Evolutionary conservation across 129 eudicot genomes (phyloP), one percentile per base, ranked within the genome.

Genomic region (Tanacetum coccineum): DNA sequence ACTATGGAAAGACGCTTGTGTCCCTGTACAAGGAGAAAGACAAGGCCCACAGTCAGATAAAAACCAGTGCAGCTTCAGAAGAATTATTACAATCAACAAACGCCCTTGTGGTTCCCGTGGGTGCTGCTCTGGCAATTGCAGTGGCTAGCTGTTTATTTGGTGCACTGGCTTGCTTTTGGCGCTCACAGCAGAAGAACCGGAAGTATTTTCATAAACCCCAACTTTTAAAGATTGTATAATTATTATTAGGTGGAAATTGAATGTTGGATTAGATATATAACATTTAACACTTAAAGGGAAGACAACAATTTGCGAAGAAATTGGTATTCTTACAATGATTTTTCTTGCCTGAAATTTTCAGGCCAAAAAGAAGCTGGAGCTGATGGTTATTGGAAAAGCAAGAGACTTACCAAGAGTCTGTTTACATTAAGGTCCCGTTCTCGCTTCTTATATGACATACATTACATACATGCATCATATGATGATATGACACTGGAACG

Each of bases 61-160:
- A 52, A 13, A 74, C 21, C 11, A 52, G 46, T 6, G 54, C 68
- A 11, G 68, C 69, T 26, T 65, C 72, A 25, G 95, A 84, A 60
- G 90, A 84, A 21, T 12, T 74, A 59, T 63, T 48, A 20, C 80
- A 74, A 25, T 71, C 96, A 21, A 59, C 89, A 80, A 84, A 83
- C 51, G 83, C 96, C 7, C 39, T 87, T 50, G 93, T 76, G 30
- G 96, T 88, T 14, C 98, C 98, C 1, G 52, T 76, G 17, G 93
- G 99, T 19, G 97, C 97, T 9, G 99, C 97, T 15, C 40, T 89
- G 54, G 97, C 85, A 6, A 89, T 94, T 45, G 93, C 88, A 48
- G 79, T 85, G 25, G 97, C 95, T 0, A 81, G 97, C 96, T 94
- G 99, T 80, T 83, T 84, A 61, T 94, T 89, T 57, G 99, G 93